Conservation (phyloP, 371 early-diverging fungal genomes). For the Blakeslea trispora region DNA sequence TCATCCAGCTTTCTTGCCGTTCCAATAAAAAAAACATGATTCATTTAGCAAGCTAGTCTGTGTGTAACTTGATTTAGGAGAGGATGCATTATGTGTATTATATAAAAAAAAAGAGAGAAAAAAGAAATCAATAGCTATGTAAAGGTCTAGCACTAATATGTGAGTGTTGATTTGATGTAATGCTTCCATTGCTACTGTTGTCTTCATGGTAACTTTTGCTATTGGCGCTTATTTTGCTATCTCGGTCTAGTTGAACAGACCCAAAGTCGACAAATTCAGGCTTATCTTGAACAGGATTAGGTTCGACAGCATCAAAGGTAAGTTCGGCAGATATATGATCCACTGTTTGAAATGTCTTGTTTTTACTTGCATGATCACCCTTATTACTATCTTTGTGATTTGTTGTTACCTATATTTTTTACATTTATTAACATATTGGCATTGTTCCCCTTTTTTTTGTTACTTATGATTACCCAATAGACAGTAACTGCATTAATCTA, state of each 20-base stretch:
- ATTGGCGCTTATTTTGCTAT: slow-evolving; percentile 13
- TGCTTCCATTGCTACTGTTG: slow-evolving; percentile 16
- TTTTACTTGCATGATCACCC: slow-evolving; percentile 11
- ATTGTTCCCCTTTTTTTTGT: no score
- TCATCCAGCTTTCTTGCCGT: no score
- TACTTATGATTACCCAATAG: slow-evolving; percentile 62
- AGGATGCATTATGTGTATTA: no score
- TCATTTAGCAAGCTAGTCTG: no score
- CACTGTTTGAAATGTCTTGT: slow-evolving; percentile 14
- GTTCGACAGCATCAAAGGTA: slow-evolving; percentile 19
- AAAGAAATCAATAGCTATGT: slow-evolving; percentile 11
- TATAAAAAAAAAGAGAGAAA: no score
- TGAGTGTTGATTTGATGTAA: slow-evolving; percentile 27
- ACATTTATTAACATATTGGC: no score
- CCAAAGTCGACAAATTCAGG: slow-evolving; percentile 17
- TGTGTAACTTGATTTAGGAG: no score
- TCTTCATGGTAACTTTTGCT: slow-evolving; percentile 7
- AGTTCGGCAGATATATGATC: slow-evolving; percentile 27
- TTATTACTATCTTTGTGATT: slow-evolving; percentile 11
- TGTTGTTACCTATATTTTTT: slow-evolving; percentile 31
- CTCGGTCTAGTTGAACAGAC: slow-evolving; percentile 18
- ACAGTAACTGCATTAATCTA: slow-evolving; percentile 59
- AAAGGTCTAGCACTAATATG: slow-evolving; percentile 31
- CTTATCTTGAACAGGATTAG: slow-evolving; percentile 2
- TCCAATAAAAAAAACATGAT: no score